Evolutionary conservation across 73 alveolate genomes (phyloP), one percentile per base, ranked within the genome.

Genomic region (Urostyla sp.): DNA sequence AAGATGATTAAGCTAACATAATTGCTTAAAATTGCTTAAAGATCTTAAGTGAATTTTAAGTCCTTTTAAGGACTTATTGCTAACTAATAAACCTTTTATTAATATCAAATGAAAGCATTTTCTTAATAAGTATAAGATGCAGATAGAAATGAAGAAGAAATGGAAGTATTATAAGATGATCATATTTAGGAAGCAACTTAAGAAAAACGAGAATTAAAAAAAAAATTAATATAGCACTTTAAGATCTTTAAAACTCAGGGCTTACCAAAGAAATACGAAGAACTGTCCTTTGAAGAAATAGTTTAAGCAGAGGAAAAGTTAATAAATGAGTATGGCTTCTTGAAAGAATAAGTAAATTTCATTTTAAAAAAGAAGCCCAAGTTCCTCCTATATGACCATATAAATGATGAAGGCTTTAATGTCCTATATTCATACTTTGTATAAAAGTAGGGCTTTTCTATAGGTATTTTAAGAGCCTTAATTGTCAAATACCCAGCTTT

Each of bases 321-420:
- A 6, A 69, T 69, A 1, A 23, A 45, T 24, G 52, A 69, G 40
- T 69, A 20, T 49, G 83, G 83, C 21, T 69, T 69, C 54, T 16
- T 69, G 1, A 69, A 69, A 38, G 83, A 69, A 28, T 67, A 69
- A 48, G 31, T 69, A 3, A 69, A 69, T 36, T 69, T 16, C 38
- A 40, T 69, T 16, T 34, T 69, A 69, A 44, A 55, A 46, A 46
- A 69, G 44, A 69, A 69, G 52, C 72, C 83, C 8, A 4, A 56
- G 30, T 44, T 69, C 54, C 34, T 69, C 21, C 35, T 69, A 18
- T 32, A 34, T 6, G 83, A 69, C 6, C 44, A 10, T 20, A 0
- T 16, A 16, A n/a, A 44, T 10, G 54, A 69, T 24, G 69, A 48
- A 69, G 83, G 83, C 67, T 27, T 69, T 43, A 15, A 3, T 24